A percentile compares a stretch with the other conserved stretches of the same genome.
phyloP scores from a whole-genome alignment of 2,329 filamentous ascomycete genomes.

The Aspergillus calidoustus region DNA sequence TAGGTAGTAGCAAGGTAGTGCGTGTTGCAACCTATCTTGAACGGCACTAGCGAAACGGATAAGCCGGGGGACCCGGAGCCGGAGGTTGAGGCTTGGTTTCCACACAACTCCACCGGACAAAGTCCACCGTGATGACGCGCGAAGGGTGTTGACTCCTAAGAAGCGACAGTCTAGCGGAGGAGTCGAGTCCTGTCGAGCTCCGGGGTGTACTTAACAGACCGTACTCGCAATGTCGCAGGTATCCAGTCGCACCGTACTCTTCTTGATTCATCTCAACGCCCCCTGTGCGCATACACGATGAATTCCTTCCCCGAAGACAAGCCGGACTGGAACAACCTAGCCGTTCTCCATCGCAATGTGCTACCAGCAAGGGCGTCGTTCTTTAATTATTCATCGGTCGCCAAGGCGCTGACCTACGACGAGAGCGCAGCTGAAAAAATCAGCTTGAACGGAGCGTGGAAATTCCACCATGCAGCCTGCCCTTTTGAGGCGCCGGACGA shows the following conservation, averaged over 20 bases:
- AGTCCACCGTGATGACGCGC: too few species aligned
- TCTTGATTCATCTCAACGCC: too few species aligned
- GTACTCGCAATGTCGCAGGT: too few species aligned
- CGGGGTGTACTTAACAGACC: too few species aligned
- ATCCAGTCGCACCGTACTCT: too few species aligned
- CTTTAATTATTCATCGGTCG: slow-evolving; percentile 46
- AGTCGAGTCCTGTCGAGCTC: too few species aligned
- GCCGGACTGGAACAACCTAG: slow-evolving; percentile 20
- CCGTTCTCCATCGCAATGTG: slow-evolving; percentile 58
- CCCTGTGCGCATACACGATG: background rate
- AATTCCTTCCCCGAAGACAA: background rate
- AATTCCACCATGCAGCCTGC: background rate
- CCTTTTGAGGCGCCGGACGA: background rate
- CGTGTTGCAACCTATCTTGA: too few species aligned
- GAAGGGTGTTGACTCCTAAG: too few species aligned
- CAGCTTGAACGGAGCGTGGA: slow-evolving; percentile 38
- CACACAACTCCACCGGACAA: too few species aligned
- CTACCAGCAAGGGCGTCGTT: slow-evolving; percentile 61
- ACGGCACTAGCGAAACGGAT: background rate
- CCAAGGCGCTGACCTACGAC: slow-evolving; percentile 38
- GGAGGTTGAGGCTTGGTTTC: too few species aligned
- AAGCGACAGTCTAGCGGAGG: too few species aligned
- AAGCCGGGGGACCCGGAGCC: background rate
- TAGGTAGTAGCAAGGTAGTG: too few species aligned
- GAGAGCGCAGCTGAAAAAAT: slow-evolving; percentile 40